phyloP scores from a whole-genome alignment of 2,329 filamentous ascomycete species.

The Aspergillus sclerotialis region DNA sequence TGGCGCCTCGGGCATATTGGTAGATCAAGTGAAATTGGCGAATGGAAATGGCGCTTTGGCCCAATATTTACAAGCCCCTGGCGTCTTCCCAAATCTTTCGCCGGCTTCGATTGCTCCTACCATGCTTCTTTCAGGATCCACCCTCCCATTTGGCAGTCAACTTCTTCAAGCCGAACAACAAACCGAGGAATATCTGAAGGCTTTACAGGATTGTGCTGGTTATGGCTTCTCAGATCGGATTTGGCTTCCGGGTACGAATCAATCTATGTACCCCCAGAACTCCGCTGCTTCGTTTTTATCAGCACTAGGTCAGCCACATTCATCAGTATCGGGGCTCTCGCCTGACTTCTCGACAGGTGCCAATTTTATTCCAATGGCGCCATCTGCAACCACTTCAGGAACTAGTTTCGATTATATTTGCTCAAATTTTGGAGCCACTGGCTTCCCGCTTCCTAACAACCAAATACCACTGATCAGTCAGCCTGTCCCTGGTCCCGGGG shows the following conservation, averaged over 20 bases:
- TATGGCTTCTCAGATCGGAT: constrained; percentile 7
- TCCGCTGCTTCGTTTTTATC: constrained; percentile 7
- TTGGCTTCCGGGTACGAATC: constrained; percentile 12
- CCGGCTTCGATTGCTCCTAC: constrained; percentile 7
- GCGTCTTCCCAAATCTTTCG: constrained; percentile 4
- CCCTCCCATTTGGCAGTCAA: constrained; percentile 3
- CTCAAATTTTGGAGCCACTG: constrained; percentile 6
- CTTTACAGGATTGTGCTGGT: constrained; percentile 8
- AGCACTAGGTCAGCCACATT: constrained; percentile 8
- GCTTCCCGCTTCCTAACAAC: constrained; percentile 2
- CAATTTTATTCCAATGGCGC: constrained; percentile 2
- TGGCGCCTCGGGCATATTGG: constrained; percentile 1
- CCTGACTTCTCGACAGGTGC: constrained; percentile 6
- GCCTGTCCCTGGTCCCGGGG: constrained; percentile 4
- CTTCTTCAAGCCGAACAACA: constrained; percentile 7
- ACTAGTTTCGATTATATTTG: constrained; percentile 7
- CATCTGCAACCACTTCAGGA: constrained; percentile 5
- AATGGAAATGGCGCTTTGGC: constrained; percentile 1
- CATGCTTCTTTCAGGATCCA: constrained; percentile 5
- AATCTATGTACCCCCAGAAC: constrained; percentile 8
- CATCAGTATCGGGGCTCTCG: constrained; percentile 3
- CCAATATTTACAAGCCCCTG: constrained; percentile 3
- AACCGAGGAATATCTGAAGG: constrained; percentile 8
- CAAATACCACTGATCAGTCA: constrained; percentile 7
- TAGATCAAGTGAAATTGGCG: constrained; percentile 1